Evolutionary conservation across 129 eudicot genomes (phyloP).

Genomic region (Rutidosis leptorrhynchoides): DNA sequence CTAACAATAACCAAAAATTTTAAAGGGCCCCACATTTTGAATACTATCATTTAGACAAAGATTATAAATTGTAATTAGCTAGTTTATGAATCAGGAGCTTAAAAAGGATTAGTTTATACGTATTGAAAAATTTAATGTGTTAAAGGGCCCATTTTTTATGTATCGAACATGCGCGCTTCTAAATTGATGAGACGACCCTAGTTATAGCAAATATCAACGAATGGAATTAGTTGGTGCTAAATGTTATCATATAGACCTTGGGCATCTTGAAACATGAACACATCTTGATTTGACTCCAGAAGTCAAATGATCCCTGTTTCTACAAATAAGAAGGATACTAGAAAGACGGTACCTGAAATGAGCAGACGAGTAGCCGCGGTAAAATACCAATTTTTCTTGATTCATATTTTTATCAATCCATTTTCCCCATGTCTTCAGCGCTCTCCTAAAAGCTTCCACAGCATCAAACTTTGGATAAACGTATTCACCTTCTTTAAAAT

Average conservation of each 20-base stretch:
- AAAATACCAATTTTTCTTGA: conserved; percentile 55
- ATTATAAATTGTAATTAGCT: too few relatives aligned
- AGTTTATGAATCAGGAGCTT: too few relatives aligned
- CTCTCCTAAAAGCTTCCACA: conserved; percentile 79
- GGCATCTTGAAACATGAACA: conserved; percentile 4
- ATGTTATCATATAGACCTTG: background rate
- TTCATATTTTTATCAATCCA: conserved; percentile 65
- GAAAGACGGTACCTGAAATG: conserved; percentile 67
- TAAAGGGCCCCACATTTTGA: too few relatives aligned
- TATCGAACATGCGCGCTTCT: too few relatives aligned
- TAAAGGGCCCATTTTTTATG: too few relatives aligned
- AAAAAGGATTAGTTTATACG: too few relatives aligned
- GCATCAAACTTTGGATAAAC: conserved; percentile 72
- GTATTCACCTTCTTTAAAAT: conserved; percentile 75
- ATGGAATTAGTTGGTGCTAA: background rate
- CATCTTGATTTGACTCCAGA: conserved; percentile 4
- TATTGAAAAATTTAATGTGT: too few relatives aligned
- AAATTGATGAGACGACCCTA: too few relatives aligned
- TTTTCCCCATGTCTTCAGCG: conserved; percentile 81
- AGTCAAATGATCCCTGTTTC: conserved; percentile 17
- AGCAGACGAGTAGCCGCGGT: conserved; percentile 90
- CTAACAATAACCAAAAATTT: too few relatives aligned
- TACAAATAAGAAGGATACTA: background rate
- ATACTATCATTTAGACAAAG: too few relatives aligned
- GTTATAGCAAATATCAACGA: background rate